A percentile compares a stretch with the other conserved stretches of the same genome.
phyloP scores from a whole-genome alignment of 2,329 filamentous ascomycete genomes.

The Microdochium trichocladiopsis region DNA sequence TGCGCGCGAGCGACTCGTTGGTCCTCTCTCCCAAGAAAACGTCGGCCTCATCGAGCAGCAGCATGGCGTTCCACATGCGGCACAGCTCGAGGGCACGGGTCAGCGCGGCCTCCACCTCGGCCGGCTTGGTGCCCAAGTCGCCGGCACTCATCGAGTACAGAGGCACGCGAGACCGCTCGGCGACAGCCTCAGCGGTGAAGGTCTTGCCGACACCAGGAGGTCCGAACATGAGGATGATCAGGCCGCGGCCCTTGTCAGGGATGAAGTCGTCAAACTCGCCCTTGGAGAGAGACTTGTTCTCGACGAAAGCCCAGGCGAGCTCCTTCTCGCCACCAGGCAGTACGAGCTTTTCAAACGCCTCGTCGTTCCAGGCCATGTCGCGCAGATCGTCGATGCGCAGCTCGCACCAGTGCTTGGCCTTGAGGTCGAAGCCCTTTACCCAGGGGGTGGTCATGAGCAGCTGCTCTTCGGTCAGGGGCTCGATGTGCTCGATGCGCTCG shows the following conservation, averaged over 20 bases:
- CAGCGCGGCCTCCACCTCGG: slow-evolving; percentile 13
- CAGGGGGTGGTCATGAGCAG: slow-evolving; percentile 26
- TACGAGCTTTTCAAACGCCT: slow-evolving; percentile 37
- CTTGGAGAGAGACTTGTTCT: slow-evolving; percentile 26
- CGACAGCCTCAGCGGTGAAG: slow-evolving; percentile 21
- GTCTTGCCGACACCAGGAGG: not conserved
- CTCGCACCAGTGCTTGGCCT: slow-evolving; percentile 23
- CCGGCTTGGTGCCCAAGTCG: slow-evolving; percentile 19
- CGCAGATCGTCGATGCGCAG: slow-evolving; percentile 34
- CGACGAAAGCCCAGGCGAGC: slow-evolving; percentile 37
- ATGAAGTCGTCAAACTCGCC: slow-evolving; percentile 30
- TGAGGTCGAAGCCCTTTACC: slow-evolving; percentile 28
- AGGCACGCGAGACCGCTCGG: slow-evolving; percentile 23
- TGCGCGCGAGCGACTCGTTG: slow-evolving; percentile 60
- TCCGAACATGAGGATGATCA: slow-evolving; percentile 28
- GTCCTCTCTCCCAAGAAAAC: slow-evolving; percentile 27
- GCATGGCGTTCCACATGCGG: slow-evolving; percentile 27
- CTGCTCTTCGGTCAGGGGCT: slow-evolving; percentile 22
- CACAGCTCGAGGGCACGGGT: slow-evolving; percentile 29
- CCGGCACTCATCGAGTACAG: slow-evolving; percentile 25
- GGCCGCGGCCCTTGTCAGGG: slow-evolving; percentile 30
- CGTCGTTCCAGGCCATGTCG: slow-evolving; percentile 34
- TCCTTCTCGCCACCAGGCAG: slow-evolving; percentile 40
- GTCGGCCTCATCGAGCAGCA: slow-evolving; percentile 24
- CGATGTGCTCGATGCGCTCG: slow-evolving; percentile 13